Conservation (phyloP, 2,329 filamentous ascomycete genomes). For the Claviceps sorghi region DNA sequence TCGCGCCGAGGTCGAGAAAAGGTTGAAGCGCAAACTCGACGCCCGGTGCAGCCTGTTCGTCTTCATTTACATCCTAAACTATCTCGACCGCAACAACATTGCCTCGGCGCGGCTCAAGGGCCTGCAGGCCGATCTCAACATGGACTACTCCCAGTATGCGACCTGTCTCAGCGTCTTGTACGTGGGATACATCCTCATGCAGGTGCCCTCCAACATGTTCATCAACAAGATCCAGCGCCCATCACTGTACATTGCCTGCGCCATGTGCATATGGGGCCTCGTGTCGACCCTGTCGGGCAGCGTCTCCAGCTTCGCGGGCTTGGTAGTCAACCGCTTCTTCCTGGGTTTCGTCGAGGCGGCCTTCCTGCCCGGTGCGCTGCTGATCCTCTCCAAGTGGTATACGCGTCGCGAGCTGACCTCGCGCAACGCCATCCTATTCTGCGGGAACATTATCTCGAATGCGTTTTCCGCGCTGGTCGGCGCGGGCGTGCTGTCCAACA, state of each 20-base stretch:
- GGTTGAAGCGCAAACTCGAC: conserved; percentile 57
- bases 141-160: conserved; percentile 45
- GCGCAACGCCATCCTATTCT: conserved; percentile 43
- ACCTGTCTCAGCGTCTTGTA: conserved; percentile 51
- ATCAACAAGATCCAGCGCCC: conserved; percentile 39
- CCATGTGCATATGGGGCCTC: conserved; percentile 46
- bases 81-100: conserved; percentile 55
- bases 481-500: conserved; percentile 42
- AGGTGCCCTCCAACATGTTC: conserved; percentile 43
- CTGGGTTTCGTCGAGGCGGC: conserved; percentile 49
- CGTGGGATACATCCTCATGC: conserved; percentile 51
- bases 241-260: conserved; percentile 33
- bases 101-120: conserved; percentile 51
- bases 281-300: conserved; percentile 43
- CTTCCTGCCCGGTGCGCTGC: conserved; percentile 47
- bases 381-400: conserved; percentile 54
- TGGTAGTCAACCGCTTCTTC: conserved; percentile 43
- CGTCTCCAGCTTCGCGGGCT: conserved; percentile 35
- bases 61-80: conserved; percentile 63
- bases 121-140: conserved; percentile 43
- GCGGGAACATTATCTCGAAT: conserved; percentile 44
- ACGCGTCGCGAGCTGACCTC: conserved; percentile 42
- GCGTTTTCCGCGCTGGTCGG: conserved; percentile 45
- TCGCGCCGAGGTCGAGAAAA: conserved; percentile 44
- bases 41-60: conserved; percentile 52